Base-by-base conservation (phyloP, 192 early-diverging fungal genomes). In the Chytriomyces sp. region DNA sequence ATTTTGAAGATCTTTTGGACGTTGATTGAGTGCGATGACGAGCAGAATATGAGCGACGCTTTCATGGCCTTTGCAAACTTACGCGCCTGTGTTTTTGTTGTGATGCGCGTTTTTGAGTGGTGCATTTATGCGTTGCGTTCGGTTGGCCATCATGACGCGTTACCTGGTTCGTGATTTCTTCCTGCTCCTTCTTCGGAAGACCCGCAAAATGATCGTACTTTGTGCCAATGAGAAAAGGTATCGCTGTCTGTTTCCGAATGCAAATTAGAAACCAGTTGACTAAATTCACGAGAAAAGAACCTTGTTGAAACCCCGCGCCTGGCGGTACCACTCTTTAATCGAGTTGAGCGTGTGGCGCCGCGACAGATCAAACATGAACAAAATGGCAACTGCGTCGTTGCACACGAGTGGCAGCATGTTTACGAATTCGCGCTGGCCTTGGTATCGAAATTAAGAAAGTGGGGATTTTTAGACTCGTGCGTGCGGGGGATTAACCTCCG, bases 1-100 rank as follows among this genome's bases (percentile, higher is more conserved):
- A 98, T 96, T 86, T 98, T 98, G 86, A 97, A 98, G 64, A 98
- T 96, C 78, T 96, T 93, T 87, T 98, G 94, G 45, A 98, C 93
- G 72, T 98, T 98, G 77, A 98, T 98, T 9, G 94, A 93, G 69
- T 94, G 91, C 35, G 95, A 88, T 16, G 95, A 96, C 49, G 94
- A 96, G 75, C 95, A 97, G 82, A 97, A 98, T 48, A 98, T 93
- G 49, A 98, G 85, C 23, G 97, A 91, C 6, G 97, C 95, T 60
- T 91, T 90, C 97, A 98, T 98, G n/a, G 95, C 97, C 16, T 90
- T 88, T 0, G 97, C 92, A 84, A 92, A 95, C 67, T 90, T 91
- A 69, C 95, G 89, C 48, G 95, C 94, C 90, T 92, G 50, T 43
- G 35, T 35, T 35, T 35, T 35, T 35, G 35, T 35, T 35, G 35